Base-by-base conservation (phyloP, 208 protist genomes). In the Angomonas deanei region DNA sequence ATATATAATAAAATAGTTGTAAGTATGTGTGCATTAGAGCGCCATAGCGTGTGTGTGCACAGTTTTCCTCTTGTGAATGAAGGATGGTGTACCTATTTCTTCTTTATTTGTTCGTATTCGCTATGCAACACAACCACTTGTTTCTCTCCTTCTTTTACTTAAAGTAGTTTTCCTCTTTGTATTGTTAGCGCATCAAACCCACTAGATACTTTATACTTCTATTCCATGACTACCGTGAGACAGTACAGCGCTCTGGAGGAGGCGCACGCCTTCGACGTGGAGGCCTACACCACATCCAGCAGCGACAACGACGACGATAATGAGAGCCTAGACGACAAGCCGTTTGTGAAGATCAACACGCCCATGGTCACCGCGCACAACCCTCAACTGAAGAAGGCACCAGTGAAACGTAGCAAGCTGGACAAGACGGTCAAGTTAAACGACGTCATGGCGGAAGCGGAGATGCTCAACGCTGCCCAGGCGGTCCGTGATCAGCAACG, bases 391-490 rank as follows among this genome's bases (percentile, higher is more conserved):
- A n/a, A n/a, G n/a, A n/a, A n/a, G n/a, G n/a, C n/a, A n/a, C n/a
- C n/a, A n/a, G n/a, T n/a, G n/a, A n/a, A n/a, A n/a, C n/a, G 3
- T 21, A 21, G 26, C 10, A n/a, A 50, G 8, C 17, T 21, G 3
- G 46, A 13, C 46, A n/a, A 4, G 8, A n/a, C 8, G 8, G 27
- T 76, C 54, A 34, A 58, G 15, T 60, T 68, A 32, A 26, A 46
- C n/a, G 59, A 54, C 4, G 60, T 76, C 2, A 17, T 76, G 64
- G 11, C 52, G 11, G 55, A 66, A 46, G 66, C 68, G 3, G 32
- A 42, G 15, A 11, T 49, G 6, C 55, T 76, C 39, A 64, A 80
- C 46, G 47, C 36, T 15, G 53, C 59, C 15, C 57, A 80, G 52
- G 60, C 66, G 5, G 15, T 21, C 0, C 15, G 3, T n/a, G 74